These are phyloP conservation scores for Schoenoplectus triqueter DNA, from an alignment of 202 grass and related monocot species.

Conservation along the genomic window DNA sequence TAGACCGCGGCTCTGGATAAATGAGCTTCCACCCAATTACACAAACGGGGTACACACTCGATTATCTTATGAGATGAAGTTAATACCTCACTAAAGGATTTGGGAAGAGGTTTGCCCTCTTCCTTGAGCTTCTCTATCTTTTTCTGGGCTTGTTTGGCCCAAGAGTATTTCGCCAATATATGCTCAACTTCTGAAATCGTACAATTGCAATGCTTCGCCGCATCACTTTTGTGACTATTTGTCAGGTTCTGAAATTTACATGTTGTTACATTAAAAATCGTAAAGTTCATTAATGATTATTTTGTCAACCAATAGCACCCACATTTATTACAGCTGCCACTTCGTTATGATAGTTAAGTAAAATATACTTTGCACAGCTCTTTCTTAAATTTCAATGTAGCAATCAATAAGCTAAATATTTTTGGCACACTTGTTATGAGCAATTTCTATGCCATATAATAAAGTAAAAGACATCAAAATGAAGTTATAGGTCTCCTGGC, in stretches of 20 bases:
- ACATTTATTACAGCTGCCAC: not conserved
- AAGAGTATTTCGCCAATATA: conserved; percentile 82
- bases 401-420: not conserved
- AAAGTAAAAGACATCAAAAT: not conserved
- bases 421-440: not conserved
- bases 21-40: not conserved
- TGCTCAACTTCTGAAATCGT: conserved; percentile 94
- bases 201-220: conserved; percentile 84
- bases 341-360: not conserved
- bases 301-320: not conserved
- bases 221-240: conserved; percentile 70
- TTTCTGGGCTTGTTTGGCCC: conserved; percentile 89
- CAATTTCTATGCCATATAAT: not conserved
- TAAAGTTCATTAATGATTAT: not conserved
- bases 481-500: not conserved
- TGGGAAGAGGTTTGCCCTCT: conserved; percentile 88
- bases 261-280: not conserved
- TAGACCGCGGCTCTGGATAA: not conserved
- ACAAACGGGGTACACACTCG: not conserved
- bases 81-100: conserved; percentile 57
- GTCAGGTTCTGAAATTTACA: conserved; percentile 56
- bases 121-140: conserved; percentile 76
- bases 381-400: not conserved
- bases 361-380: not conserved
- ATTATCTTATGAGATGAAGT: not conserved